Evolutionary conservation across 192 early-diverging fungal genomes (phyloP).

Genomic region (Coemansia sp.): DNA sequence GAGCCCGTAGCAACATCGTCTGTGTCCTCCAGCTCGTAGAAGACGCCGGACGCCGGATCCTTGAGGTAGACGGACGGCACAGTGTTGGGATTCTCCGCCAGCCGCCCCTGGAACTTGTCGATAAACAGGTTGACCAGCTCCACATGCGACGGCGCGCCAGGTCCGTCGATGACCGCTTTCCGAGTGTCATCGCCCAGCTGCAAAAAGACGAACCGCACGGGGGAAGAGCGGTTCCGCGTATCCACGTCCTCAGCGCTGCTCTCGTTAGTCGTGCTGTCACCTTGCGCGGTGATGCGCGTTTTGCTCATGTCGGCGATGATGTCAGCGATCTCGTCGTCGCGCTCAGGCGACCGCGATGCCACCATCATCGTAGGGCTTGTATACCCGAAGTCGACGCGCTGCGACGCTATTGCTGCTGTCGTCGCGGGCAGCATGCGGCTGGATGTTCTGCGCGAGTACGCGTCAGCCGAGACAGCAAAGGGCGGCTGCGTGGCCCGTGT

Average conservation of each 20-base stretch:
- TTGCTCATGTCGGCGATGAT: conserved; percentile 54
- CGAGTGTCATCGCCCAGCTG: conserved; percentile 67
- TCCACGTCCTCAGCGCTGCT: conserved; percentile 10
- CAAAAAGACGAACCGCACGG: conserved; percentile 51
- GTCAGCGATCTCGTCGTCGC: conserved; percentile 47
- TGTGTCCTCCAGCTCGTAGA: conserved; percentile 68
- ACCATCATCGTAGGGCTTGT: conserved; percentile 22
- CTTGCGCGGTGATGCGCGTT: conserved; percentile 17
- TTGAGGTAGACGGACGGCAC: conserved; percentile 70
- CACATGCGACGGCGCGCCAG: conserved; percentile 54
- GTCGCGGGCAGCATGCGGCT: conserved; percentile 10
- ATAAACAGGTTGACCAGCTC: conserved; percentile 70
- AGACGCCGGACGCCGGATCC: conserved; percentile 55
- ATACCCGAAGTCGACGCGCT: conserved; percentile 44
- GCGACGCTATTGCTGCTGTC: conserved; percentile 15
- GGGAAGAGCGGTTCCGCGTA: background rate
- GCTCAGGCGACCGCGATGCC: conserved; percentile 25
- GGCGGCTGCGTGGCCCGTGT: conserved; percentile 7
- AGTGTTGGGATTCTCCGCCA: conserved; percentile 58
- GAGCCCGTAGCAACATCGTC: conserved; percentile 61
- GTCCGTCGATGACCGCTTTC: conserved; percentile 52
- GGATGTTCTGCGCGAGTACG: conserved; percentile 2
- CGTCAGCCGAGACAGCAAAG: background rate
- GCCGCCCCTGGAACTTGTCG: conserved; percentile 65
- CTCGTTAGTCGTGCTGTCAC: background rate